These are phyloP conservation scores for Hemisphaericaspora subhashii DNA, from an alignment of 1,139 yeast species.

Conservation along the genomic window DNA sequence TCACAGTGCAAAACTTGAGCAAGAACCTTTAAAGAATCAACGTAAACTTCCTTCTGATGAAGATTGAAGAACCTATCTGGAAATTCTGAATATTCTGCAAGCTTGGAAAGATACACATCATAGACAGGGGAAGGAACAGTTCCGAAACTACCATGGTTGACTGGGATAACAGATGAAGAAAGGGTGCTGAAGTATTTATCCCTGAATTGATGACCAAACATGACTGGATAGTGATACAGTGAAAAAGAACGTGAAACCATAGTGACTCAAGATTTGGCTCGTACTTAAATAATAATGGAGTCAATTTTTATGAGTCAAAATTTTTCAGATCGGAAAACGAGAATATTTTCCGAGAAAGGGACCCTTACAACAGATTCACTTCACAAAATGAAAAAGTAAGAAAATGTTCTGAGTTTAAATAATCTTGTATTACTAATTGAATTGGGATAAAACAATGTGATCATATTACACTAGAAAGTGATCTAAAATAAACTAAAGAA, in stretches of 20 bases:
- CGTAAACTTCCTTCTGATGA: slow-evolving; percentile 22
- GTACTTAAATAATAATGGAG: too few relatives aligned
- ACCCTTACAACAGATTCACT: too few relatives aligned
- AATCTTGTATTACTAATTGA: too few relatives aligned
- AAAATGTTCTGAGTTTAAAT: too few relatives aligned
- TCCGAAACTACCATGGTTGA: slow-evolving; percentile 56
- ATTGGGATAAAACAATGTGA: too few relatives aligned
- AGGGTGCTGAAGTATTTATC: slow-evolving; percentile 21
- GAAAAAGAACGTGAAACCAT: neutral
- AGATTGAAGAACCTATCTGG: slow-evolving; percentile 41
- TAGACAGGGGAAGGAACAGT: slow-evolving; percentile 40
- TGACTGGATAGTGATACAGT: neutral
- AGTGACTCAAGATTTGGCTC: too few relatives aligned
- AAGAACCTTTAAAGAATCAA: slow-evolving; percentile 29
- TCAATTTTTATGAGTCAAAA: too few relatives aligned
- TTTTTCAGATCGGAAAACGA: too few relatives aligned
- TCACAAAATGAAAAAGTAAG: too few relatives aligned
- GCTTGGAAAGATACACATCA: slow-evolving; percentile 21
- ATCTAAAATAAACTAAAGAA: too few relatives aligned
- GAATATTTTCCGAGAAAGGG: too few relatives aligned
- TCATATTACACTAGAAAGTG: too few relatives aligned
- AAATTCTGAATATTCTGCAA: slow-evolving; percentile 27
- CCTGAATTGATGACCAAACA: neutral
- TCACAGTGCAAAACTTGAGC: slow-evolving; percentile 44
- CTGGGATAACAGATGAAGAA: neutral